Evolutionary conservation across 306 rosid genomes (phyloP).

Genomic region (Luffa aegyptiaca): DNA sequence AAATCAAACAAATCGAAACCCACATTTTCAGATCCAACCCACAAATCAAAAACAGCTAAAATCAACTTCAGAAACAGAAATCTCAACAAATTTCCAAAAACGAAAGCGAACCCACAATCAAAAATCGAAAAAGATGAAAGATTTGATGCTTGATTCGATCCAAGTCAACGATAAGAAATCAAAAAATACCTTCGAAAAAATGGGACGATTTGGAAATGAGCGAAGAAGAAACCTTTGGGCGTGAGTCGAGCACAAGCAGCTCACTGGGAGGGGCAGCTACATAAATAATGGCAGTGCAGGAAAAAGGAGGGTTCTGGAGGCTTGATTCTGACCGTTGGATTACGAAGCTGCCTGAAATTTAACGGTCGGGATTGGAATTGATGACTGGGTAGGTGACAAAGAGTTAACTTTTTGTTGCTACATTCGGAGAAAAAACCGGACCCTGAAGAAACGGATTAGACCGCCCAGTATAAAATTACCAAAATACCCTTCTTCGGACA

Average conservation of each 20-base stretch:
- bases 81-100: background rate
- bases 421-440: background rate
- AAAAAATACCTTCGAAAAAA: background rate
- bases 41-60: background rate
- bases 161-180: background rate
- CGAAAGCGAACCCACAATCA: background rate
- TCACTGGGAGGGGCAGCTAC: background rate
- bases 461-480: background rate
- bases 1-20: background rate
- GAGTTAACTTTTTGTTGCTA: background rate
- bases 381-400: background rate
- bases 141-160: background rate
- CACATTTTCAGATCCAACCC: constrained; percentile 3
- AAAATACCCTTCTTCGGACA: background rate
- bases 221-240: background rate
- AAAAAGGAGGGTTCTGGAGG: constrained; percentile 10
- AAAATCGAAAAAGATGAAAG: background rate
- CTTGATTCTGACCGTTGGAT: background rate
- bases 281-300: background rate
- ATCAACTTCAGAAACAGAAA: background rate
- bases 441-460: background rate
- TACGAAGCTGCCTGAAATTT: background rate
- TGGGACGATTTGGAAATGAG: background rate
- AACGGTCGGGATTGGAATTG: background rate
- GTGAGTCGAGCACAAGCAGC: constrained; percentile 3